phyloP scores from a whole-genome alignment of 495 filamentous ascomycete species.

The Penicillium flavigenum region DNA sequence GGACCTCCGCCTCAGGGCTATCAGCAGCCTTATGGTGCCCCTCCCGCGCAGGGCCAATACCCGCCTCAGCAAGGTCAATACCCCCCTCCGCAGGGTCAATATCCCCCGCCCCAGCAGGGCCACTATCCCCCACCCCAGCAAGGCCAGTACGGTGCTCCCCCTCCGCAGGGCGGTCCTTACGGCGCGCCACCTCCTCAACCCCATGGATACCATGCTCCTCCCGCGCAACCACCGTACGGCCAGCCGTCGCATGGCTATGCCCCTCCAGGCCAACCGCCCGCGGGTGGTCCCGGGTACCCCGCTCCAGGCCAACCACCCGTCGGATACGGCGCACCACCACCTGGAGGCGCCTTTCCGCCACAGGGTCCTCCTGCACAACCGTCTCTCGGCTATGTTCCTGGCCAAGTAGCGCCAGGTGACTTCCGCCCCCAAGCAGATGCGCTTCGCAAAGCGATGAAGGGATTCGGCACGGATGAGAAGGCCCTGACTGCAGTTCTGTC shows the following conservation, averaged over 20 bases:
- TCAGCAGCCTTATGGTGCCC: conserved; percentile 31
- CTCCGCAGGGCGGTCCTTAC: conserved; percentile 32
- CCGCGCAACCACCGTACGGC: conserved; percentile 28
- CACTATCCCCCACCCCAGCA: conserved; percentile 32
- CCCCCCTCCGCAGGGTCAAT: conserved; percentile 20
- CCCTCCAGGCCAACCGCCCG: conserved; percentile 38
- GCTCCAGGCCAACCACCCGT: conserved; percentile 32
- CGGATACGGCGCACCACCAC: conserved; percentile 39
- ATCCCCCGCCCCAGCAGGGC: conserved; percentile 28
- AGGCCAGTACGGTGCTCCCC: conserved; percentile 32
- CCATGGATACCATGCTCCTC: conserved; percentile 23
- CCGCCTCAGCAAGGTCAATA: conserved; percentile 21
- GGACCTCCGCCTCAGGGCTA: conserved; percentile 39
- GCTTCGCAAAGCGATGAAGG: conserved; percentile 83
- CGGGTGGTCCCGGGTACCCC: conserved; percentile 43
- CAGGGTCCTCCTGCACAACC: conserved; percentile 50
- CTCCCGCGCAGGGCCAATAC: conserved; percentile 17
- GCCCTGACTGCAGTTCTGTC: conserved; percentile 65
- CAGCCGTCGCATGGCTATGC: conserved; percentile 27
- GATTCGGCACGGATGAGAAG: conserved; percentile 84
- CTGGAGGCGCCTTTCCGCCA: conserved; percentile 24
- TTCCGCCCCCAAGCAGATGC: conserved; percentile 62
- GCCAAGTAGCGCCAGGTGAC: conserved; percentile 63
- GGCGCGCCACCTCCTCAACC: conserved; percentile 23
- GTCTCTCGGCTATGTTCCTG: conserved; percentile 61